These are phyloP conservation scores for Pyrus bretschneideri DNA, from an alignment of 306 rosid genomes.

Conservation along the genomic window DNA sequence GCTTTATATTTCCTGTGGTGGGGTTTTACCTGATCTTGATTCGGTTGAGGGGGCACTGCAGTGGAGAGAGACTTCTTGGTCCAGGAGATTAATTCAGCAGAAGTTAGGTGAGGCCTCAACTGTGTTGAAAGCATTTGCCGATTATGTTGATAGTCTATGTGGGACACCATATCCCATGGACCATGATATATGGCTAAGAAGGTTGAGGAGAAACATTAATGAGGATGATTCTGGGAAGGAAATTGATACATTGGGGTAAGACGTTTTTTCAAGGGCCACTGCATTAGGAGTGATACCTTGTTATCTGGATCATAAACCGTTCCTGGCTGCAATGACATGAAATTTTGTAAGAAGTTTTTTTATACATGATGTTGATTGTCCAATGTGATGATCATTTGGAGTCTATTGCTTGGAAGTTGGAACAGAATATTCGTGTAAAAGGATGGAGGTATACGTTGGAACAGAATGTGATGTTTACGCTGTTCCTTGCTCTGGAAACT, in stretches of 20 bases:
- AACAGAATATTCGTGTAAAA: conserved; percentile 12
- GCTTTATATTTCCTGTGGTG: conserved; percentile 83
- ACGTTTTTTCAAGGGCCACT: conserved; percentile 8
- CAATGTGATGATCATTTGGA: conserved; percentile 22
- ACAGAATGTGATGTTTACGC: neutral
- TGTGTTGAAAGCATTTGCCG: conserved; percentile 83
- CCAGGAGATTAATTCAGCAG: conserved; percentile 91
- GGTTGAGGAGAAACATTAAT: conserved; percentile 68
- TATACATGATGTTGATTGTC: conserved; percentile 20
- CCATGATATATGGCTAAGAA: conserved; percentile 87
- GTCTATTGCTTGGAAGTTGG: conserved; percentile 5
- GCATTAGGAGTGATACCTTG: conserved; percentile 12
- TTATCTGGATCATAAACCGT: conserved; percentile 14
- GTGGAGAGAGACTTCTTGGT: conserved; percentile 96
- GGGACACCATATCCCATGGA: conserved; percentile 96
- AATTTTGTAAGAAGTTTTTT: conserved; percentile 28
- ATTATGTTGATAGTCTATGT: conserved; percentile 93
- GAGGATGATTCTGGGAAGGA: conserved; percentile 87
- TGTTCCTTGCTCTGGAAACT: conserved; percentile 15
- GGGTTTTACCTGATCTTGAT: conserved; percentile 70
- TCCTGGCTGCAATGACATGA: conserved; percentile 19
- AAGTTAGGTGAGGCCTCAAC: conserved; percentile 86
- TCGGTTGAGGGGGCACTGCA: conserved; percentile 92
- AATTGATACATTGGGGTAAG: conserved; percentile 53
- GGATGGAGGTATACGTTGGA: neutral